Evolutionary conservation across 2,329 filamentous ascomycete species (phyloP), one percentile per base, ranked within the genome.

Genomic region (Calonectria pteridis): DNA sequence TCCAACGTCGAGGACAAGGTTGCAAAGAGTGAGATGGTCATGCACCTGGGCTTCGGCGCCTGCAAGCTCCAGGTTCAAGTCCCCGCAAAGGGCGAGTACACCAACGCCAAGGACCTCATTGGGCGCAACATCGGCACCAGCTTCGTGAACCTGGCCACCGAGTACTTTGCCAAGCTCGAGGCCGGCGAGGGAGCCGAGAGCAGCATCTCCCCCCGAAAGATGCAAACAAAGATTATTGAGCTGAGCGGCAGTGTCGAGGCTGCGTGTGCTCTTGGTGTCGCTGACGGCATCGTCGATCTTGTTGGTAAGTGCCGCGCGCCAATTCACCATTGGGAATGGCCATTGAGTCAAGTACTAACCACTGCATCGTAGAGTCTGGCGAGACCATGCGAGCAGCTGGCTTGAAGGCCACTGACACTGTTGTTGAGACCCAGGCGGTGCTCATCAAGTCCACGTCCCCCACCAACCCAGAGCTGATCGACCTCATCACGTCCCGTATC

Each of bases 31-130:
- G 94, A 97, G 80, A 95, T 97, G 80, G 90, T 99, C 63, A 89
- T 99, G 86, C 95, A 98, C 79, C 90, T 99, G 23, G 95, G 93
- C 40, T 99, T 99, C 83, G 97, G 97, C 55, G 89, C 88, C 75
- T 99, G 97, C 88, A 96, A 94, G 86, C 89, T 99, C 80, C 96
- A 98, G 87, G 95, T 98, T n/a, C 97, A 99, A 85, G 96, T 98
- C 1, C 97, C 97, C 0, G 93, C 94, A 82, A 96, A 97, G 84
- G 96, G 97, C 67, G 82, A 87, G 68, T 93, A 97, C 81, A 85
- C 84, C 55, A 90, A 91, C 58, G 90, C 94, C 6, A 91, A 92
- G 83, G 93, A 98, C 82, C 88, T 99, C 59, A 90, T 99, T 75
- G 97, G 97, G 71, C 96, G 94, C 86, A 98, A 96, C 81, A 94